Evolutionary conservation across 208 protist genomes (phyloP), one percentile per base, ranked within the genome.

Genomic region (Endotrypanum monterogeii): DNA sequence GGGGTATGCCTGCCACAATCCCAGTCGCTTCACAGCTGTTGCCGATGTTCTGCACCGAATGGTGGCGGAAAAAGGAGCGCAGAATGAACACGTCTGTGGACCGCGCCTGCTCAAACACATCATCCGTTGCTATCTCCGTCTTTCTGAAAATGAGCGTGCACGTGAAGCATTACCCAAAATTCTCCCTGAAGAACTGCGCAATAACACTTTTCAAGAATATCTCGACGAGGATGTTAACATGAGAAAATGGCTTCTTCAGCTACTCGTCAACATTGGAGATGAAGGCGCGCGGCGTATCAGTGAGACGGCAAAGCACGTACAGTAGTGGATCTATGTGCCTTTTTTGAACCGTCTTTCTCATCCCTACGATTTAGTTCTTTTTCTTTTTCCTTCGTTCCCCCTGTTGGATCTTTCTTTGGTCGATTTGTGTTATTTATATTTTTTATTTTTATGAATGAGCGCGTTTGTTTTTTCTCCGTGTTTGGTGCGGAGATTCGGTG

Each of bases 51-150:
- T 99, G 44, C 77, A 84, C 30, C 92, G 91, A 67, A 99, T 99
- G 95, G 95, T 99, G 6, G 68, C 87, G 1, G 92, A 99, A 72
- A 94, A 98, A 62, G 80, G 85, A 23, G 57, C 50, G 6, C 51
- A 83, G 28, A 84, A 82, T 46, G 71, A 86, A 39, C 79, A 89
- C 52, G 66, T 81, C 18, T 98, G 98, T 50, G 97, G 91, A 5
- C 62, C 84, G 9, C 92, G 98, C 28, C 88, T 99, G 30, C 84
- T 99, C 39, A 99, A 99, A 73, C 98, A 99, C 85, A 98, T 99
- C 56, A 97, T 99, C 50, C 93, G 98, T 60, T 99, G 99, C 88
- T 99, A 99, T 80, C 76, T 99, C 30, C 89, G 98, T 14, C 91
- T 99, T 8, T 94, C 97, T 23, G 98, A 99, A 44, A 98, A 99